phyloP scores from a whole-genome alignment of 106 monocot genomes.

The Dioscorea alata region DNA sequence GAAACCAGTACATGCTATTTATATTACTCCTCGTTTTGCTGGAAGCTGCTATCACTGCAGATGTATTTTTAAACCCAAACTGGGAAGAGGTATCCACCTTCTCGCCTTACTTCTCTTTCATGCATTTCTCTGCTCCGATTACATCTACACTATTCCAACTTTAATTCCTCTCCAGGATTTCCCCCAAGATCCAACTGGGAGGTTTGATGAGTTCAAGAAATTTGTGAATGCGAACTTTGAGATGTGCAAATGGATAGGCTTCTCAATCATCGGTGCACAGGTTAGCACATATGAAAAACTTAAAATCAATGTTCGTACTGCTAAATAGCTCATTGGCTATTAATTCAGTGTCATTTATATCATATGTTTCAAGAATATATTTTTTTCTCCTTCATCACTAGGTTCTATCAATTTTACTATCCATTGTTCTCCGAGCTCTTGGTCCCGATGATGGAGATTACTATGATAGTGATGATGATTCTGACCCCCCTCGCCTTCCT shows the following conservation, averaged over 20 bases:
- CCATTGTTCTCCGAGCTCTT: constrained; percentile 58
- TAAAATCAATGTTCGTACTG: too few species aligned
- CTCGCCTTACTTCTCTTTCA: neutral
- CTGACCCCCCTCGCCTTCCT: constrained; percentile 53
- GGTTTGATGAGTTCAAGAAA: constrained; percentile 63
- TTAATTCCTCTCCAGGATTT: constrained; percentile 46
- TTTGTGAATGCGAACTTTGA: constrained; percentile 71
- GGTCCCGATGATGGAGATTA: constrained; percentile 45
- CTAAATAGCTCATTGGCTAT: too few species aligned
- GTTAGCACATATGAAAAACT: constrained; percentile 15
- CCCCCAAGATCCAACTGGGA: constrained; percentile 69
- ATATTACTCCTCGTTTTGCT: constrained; percentile 48
- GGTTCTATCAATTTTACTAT: constrained; percentile 53
- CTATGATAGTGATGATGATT: constrained; percentile 78
- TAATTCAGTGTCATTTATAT: too few species aligned
- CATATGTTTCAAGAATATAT: too few species aligned
- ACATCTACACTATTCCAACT: neutral
- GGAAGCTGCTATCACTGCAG: constrained; percentile 65
- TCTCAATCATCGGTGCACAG: constrained; percentile 63
- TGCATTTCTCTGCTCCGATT: neutral
- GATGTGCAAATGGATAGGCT: constrained; percentile 79
- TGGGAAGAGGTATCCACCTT: constrained; percentile 79
- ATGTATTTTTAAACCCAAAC: constrained; percentile 68
- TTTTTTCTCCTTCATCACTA: constrained; percentile 10
- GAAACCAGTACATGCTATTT: constrained; percentile 48